A percentile compares a stretch with the other conserved stretches of the same genome.
Conservation (phyloP, 768 basidiomycete genomes). For the Hygrocybe coccinea region DNA sequence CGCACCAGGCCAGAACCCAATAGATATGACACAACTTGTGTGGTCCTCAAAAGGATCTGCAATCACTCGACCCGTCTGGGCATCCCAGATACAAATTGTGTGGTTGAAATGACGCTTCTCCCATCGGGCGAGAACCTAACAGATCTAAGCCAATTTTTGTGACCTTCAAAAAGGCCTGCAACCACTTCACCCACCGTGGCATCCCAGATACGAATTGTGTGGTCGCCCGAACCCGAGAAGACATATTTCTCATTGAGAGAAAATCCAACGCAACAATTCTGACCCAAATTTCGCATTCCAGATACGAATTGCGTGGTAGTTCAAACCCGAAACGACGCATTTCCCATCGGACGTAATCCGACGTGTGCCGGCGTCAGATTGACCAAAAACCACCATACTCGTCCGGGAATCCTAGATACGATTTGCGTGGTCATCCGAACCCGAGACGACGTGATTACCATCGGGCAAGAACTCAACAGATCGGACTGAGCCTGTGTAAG, state of each 20-base stretch:
- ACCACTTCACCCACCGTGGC: neutral
- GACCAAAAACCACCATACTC: no score
- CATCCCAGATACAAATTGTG: slow-evolving; percentile 6
- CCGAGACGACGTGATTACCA: no score
- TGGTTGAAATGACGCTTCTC: neutral
- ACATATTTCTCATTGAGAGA: slow-evolving; percentile 49
- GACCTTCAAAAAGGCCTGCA: neutral
- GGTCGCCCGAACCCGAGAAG: slow-evolving; percentile 47
- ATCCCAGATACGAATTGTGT: slow-evolving; percentile 39
- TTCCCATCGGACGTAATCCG: no score
- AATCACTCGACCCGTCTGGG: slow-evolving; percentile 5
- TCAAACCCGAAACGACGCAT: no score
- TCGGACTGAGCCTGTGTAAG: no score
- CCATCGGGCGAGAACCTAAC: slow-evolving; percentile 10
- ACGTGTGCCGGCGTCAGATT: no score
- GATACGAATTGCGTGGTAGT: no score
- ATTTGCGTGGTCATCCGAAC: no score
- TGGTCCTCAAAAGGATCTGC: slow-evolving; percentile 11
- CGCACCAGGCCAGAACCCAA: slow-evolving; percentile 26
- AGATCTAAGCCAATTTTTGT: neutral
- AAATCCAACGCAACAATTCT: slow-evolving; percentile 38
- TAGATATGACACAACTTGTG: slow-evolving; percentile 13
- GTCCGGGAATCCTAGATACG: no score
- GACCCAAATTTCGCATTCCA: no score
- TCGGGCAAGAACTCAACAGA: no score